Percentiles rank a stretch among this genome's conserved stretches.
phyloP scores from a whole-genome alignment of 768 basidiomycete species.

The Trametes gibbosa region DNA sequence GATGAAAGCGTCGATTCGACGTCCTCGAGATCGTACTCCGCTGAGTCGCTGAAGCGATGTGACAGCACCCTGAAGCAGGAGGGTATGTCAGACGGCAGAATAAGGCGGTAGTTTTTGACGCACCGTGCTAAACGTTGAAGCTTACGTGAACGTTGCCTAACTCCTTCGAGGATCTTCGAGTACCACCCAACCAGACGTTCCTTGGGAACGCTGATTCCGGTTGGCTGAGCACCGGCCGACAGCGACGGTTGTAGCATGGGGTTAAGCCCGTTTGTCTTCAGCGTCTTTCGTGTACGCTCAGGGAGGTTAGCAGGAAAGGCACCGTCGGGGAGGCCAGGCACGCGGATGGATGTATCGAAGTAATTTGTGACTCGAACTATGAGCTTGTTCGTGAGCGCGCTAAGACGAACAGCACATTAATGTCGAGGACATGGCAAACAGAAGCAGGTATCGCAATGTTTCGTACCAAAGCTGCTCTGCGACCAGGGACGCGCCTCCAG shows the following conservation, averaged over 20 bases:
- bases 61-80: constrained; percentile 53
- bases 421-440: background rate
- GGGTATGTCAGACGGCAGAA: background rate
- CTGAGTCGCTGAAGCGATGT: constrained; percentile 89
- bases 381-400: constrained; percentile 88
- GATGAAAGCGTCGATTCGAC: constrained; percentile 79
- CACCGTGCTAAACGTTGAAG: constrained; percentile 91
- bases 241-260: constrained; percentile 18
- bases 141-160: constrained; percentile 88
- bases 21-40: constrained; percentile 82
- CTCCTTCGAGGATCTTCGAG: constrained; percentile 88
- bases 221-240: constrained; percentile 23
- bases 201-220: constrained; percentile 61
- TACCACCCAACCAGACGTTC: constrained; percentile 89
- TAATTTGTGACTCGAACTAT: constrained; percentile 92
- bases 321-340: constrained; percentile 48
- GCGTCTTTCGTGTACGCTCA: constrained; percentile 13
- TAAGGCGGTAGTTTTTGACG: constrained; percentile 18
- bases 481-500: constrained; percentile 85
- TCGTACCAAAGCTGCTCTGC: constrained; percentile 93
- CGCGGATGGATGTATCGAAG: constrained; percentile 90
- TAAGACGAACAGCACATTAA: constrained; percentile 30
- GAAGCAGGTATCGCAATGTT: background rate
- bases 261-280: constrained; percentile 25
- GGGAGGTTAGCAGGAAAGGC: constrained; percentile 7